These are phyloP conservation scores for Amylocystis lapponica DNA, from an alignment of 768 basidiomycete genomes.

Conservation along the genomic window DNA sequence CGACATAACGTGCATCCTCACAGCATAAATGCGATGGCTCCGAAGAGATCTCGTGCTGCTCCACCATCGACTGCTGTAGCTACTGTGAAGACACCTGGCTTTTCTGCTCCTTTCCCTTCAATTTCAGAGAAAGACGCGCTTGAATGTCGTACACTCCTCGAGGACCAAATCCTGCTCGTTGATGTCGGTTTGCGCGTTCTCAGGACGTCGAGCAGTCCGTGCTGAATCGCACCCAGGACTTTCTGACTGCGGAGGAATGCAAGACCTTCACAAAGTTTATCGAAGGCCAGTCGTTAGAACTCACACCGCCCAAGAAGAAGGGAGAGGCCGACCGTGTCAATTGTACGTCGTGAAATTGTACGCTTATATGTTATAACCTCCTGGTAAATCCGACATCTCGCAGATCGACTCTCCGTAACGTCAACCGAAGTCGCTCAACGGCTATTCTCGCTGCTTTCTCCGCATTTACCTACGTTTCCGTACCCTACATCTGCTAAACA, in stretches of 20 bases:
- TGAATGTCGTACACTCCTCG: constrained; percentile 42
- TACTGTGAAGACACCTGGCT: no score
- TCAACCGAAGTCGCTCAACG: constrained; percentile 53
- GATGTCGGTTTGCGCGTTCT: constrained; percentile 38
- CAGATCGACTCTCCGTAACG: constrained; percentile 58
- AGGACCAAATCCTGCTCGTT: constrained; percentile 60
- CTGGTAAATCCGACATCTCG: neutral
- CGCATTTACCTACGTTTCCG: constrained; percentile 55
- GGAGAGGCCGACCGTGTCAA: constrained; percentile 72
- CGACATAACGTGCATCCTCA: no score
- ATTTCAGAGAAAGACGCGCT: constrained; percentile 41
- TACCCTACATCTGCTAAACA: constrained; percentile 30
- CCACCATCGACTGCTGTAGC: no score
- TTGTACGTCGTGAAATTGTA: constrained; percentile 33
- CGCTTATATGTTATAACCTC: neutral
- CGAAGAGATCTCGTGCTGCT: no score
- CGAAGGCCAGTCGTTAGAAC: constrained; percentile 51
- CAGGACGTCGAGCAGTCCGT: neutral
- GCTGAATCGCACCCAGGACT: constrained; percentile 32
- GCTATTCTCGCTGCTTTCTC: constrained; percentile 43
- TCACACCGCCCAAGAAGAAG: constrained; percentile 65
- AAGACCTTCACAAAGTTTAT: constrained; percentile 54
- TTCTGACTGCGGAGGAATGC: constrained; percentile 58
- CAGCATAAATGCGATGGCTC: no score
- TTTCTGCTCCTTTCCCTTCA: no score